Evolutionary conservation across 805 yeast genomes (phyloP), one percentile per base, ranked within the genome.

Genomic region (Yamadazyma phyllophila): DNA sequence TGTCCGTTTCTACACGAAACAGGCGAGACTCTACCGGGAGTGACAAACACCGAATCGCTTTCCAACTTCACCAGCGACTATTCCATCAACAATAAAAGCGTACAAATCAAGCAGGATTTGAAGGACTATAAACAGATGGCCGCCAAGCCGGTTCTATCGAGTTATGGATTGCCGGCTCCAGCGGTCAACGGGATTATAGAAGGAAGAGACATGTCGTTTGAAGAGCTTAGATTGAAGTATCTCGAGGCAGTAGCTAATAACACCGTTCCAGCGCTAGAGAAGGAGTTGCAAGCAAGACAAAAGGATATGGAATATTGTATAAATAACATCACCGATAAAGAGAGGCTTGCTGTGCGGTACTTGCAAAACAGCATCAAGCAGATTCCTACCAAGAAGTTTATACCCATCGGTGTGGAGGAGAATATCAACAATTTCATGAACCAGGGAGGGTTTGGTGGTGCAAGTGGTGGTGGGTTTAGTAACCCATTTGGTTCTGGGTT

Each of bases 331-430:
- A 56, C 55, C 8, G 60, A 59, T 0, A 75, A 78, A 45, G 58
- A 77, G 2, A 62, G 65, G 16, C 69, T 73, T 52, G 85, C 83
- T 6, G 84, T 83, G 0, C 66, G 85, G 40, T 82, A 73, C 57
- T 57, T 75, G n/a, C 85, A 82, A 48, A 52, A 70, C 15, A 64
- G 77, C 4, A 71, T 76, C 36, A 55, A 63, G 34, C 55, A 55
- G 13, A 41, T 29, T 2, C 39, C 44, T 40, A 61, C 48, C 6
- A 58, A 63, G 45, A 66, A 65, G 7, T 67, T 66, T 47, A 55
- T 67, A n/a, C 61, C 61, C 11, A 53, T 52, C 29, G 42, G 61
- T 1, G 46, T 63, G 11, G 66, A 63, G 13, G 63, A 63, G 31
- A 63, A 60, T 56, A 32, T 65, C 55, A 29, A 65, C 52, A 43